phyloP scores from a whole-genome alignment of 2,329 filamentous ascomycete species.

The Penicillium paneum region DNA sequence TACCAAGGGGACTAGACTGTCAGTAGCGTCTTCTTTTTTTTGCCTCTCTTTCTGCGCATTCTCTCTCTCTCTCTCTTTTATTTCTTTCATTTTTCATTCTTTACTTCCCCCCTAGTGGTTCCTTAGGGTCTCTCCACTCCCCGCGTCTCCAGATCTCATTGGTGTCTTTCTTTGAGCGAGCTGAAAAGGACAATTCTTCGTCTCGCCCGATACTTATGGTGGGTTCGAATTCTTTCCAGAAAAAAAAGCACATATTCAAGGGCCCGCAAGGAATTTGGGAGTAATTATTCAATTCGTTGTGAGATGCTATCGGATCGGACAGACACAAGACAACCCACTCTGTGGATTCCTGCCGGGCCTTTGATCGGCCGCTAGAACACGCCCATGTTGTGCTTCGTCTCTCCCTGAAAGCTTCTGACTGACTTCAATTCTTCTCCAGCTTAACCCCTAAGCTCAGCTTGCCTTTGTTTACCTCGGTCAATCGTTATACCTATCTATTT shows the following conservation, averaged over 20 bases:
- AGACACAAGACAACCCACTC: constrained; percentile 14
- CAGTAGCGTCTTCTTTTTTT: constrained; percentile 1
- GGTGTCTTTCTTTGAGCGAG: constrained; percentile 4
- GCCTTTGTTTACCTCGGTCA: not conserved
- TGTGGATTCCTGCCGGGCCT: constrained; percentile 22
- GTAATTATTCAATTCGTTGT: constrained; percentile 5
- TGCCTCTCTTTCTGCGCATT: not conserved
- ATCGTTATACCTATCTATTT: constrained; percentile 5
- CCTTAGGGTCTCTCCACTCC: constrained; percentile 14
- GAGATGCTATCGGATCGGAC: constrained; percentile 12
- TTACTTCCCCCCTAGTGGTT: not conserved
- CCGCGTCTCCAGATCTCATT: constrained; percentile 6
- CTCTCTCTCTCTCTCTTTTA: not conserved
- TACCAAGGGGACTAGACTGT: constrained; percentile 1
- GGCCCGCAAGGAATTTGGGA: constrained; percentile 12
- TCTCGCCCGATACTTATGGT: constrained; percentile 5
- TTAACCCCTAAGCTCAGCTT: constrained; percentile 11
- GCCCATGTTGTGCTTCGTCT: constrained; percentile 14
- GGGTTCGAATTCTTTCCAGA: not conserved
- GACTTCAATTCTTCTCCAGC: constrained; percentile 8
- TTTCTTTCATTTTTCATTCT: not conserved
- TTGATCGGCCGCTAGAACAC: constrained; percentile 25
- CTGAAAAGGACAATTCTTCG: constrained; percentile 4
- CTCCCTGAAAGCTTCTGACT: constrained; percentile 23
- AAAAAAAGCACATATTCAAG: not conserved